Evolutionary conservation across 2,329 filamentous ascomycete genomes (phyloP), one percentile per base, ranked within the genome.

Genomic region (Talaromyces islandicus): DNA sequence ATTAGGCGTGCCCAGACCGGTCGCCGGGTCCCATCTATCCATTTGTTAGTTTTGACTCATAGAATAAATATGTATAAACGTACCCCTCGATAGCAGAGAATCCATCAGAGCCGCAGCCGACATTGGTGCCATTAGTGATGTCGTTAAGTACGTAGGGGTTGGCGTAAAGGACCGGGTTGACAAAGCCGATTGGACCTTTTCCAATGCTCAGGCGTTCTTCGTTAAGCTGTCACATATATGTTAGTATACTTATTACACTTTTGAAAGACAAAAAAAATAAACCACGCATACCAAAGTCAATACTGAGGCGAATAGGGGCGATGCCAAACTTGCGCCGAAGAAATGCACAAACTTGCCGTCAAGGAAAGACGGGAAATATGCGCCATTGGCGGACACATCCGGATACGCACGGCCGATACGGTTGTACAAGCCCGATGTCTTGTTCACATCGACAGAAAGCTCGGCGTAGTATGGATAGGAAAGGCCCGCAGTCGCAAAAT

Each of bases 341-440:
- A 62, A 70, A 54, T 66, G 65, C 30, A 64, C 58, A 24, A 67
- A 57, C 3, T 53, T 32, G 2, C 64, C 65, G 46, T 64, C 56
- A 12, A 58, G 56, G 35, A 65, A 69, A 4, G 65, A 69, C 10
- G 62, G 64, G 59, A 71, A 69, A 21, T 68, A 65, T 58, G 73
- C 77, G 14, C 75, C 80, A 41, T 74, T 74, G 0, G 80, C 80
- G 0, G 79, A 70, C 10, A 83, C 76, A 60, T 83, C 80, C 0
- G 81, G 81, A 56, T 80, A 81, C 0, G 73, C 80, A 27, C 81
- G 74, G 0, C 81, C 81, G 21, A 73, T 69, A 14, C 69, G 70
- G 56, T 81, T 80, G 63, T 74, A 82, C 3, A 77, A 62, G 0
- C 77, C 77, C 1, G 65, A 70, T 41, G 75, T 74, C 9, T 66